A percentile compares a stretch with the other conserved stretches of the same genome.
Conservation (phyloP, 106 monocot genomes). For the Iris macrosiphon region DNA sequence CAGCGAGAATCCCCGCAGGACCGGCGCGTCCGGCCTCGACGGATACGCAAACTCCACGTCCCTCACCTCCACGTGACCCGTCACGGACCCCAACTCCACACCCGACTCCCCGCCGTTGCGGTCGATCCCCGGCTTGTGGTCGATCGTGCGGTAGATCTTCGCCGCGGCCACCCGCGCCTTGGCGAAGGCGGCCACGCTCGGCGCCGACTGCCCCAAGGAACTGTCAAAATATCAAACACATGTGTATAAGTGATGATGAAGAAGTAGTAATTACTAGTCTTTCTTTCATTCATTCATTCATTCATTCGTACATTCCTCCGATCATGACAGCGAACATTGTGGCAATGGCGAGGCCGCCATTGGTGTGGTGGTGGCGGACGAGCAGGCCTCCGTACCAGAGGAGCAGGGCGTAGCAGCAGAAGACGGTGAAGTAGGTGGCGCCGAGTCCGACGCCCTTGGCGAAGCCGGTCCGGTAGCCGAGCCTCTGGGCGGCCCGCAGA, state of each 20-base stretch:
- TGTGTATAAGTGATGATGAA: not conserved
- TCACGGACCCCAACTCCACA: constrained; percentile 30
- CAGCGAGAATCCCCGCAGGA: constrained; percentile 48
- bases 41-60: constrained; percentile 61
- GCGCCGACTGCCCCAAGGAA: constrained; percentile 75
- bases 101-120: constrained; percentile 36
- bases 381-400: constrained; percentile 89
- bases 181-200: constrained; percentile 71
- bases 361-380: constrained; percentile 60
- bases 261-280: not conserved
- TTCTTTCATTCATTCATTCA: no score
- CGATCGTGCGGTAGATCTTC: constrained; percentile 66
- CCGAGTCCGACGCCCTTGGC: constrained; percentile 78
- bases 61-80: constrained; percentile 53
- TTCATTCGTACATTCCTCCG: constrained; percentile 63
- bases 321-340: constrained; percentile 89
- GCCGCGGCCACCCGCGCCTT: constrained; percentile 77
- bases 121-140: constrained; percentile 52
- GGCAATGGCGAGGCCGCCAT: constrained; percentile 75
- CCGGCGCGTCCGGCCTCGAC: constrained; percentile 44
- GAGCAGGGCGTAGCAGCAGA: constrained; percentile 86
- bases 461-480: constrained; percentile 66
- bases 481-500: constrained; percentile 43
- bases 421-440: constrained; percentile 81
- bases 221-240: constrained; percentile 8